Evolutionary conservation across 129 eudicot species (phyloP).

Genomic region (Tagetes erecta): DNA sequence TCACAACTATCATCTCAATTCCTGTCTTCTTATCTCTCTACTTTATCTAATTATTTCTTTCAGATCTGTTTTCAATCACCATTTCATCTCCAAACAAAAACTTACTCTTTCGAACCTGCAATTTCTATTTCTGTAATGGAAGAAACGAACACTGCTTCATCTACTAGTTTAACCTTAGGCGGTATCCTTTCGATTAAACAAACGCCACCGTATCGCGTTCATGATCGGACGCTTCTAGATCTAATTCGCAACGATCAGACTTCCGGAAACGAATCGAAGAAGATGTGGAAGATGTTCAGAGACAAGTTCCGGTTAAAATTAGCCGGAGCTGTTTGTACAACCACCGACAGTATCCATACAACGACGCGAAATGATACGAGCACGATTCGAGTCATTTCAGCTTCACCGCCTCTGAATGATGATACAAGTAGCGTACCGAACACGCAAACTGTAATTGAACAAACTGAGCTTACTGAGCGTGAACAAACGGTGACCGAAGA

Average conservation of each 20-base stretch:
- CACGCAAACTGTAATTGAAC: neutral
- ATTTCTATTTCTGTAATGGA: neutral
- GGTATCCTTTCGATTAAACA: conserved; percentile 49
- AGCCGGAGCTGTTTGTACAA: conserved; percentile 43
- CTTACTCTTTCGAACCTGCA: neutral
- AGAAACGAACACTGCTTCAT: conserved; percentile 11
- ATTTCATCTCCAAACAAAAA: conserved; percentile 19
- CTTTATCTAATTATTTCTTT: neutral
- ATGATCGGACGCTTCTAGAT: conserved; percentile 58
- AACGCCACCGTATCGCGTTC: conserved; percentile 33
- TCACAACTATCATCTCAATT: conserved; percentile 10
- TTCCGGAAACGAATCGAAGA: conserved; percentile 35
- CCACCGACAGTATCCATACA: conserved; percentile 34
- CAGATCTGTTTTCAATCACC: conserved; percentile 22
- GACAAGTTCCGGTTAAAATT: conserved; percentile 56
- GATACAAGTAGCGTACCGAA: conserved; percentile 19
- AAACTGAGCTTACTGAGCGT: conserved; percentile 16
- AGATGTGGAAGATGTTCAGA: conserved; percentile 52
- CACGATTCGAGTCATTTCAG: neutral
- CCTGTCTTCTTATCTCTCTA: conserved; percentile 6
- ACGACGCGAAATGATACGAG: conserved; percentile 1
- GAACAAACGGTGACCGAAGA: conserved; percentile 25
- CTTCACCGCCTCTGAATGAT: conserved; percentile 15
- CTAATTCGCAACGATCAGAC: conserved; percentile 55
- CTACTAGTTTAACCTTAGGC: conserved; percentile 44